Evolutionary conservation across 2,329 filamentous ascomycete genomes (phyloP), one percentile per base, ranked within the genome.

Genomic region (Coniochaeta sp.): DNA sequence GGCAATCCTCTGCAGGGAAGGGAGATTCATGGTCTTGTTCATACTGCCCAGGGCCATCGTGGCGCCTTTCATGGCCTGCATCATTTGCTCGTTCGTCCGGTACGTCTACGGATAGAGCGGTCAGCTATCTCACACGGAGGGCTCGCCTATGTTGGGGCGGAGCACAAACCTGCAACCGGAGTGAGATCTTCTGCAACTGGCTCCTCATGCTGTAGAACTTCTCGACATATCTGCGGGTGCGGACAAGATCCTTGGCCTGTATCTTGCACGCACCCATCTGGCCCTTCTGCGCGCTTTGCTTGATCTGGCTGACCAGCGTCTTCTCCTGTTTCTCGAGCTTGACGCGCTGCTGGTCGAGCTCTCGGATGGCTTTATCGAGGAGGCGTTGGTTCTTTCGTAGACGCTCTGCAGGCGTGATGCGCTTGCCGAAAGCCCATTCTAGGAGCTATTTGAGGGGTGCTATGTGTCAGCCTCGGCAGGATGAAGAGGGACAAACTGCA

Each of bases 311-410:
- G 59, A 97, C 89, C 59, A 99, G 82, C 70, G 96, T 96, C 86
- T 97, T 98, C 80, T 99, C 95, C 74, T 99, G 95, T 72, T 96
- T 96, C 79, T 99, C 95, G 34, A 99, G 82, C 79, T 99, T 99
- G 65, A 93, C 88, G 61, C 95, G 85, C 74, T 97, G 93, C 64
- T 96, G 89, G 71, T 99, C 95, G 59, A 99, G 85, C 74, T 99
- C 95, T 67, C 95, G 88, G 71, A 98, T 95, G 12, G 95, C 96
- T 80, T 97, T 96, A 77, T 99, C 95, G 65, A 99, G 87, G 67
- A 95, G 92, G 69, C 95, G 87, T 78, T 98, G 95, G 76, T 99
- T 96, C 81, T 93, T 93, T 75, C 90, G 88, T 74, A 93, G 81
- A 74, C 90, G 89, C 82, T 95, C 90, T 26, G 92, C 91, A 4